These are phyloP conservation scores for Saturnispora kantuleensis DNA, from an alignment of 805 yeast species.

Conservation along the genomic window DNA sequence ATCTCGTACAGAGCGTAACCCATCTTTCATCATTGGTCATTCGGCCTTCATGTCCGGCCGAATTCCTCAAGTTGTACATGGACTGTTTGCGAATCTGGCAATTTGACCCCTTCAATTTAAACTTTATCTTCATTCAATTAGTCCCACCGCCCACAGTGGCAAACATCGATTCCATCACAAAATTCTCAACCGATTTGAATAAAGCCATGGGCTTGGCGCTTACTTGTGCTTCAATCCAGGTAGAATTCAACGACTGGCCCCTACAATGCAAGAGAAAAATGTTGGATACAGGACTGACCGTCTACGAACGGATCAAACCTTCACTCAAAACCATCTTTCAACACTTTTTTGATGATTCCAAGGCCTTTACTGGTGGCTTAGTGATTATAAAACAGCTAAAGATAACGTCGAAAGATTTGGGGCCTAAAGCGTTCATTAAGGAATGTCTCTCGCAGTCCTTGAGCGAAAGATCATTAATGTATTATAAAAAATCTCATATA, in stretches of 20 bases:
- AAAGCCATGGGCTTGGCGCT: conserved; percentile 20
- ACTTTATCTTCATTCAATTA: conserved; percentile 12
- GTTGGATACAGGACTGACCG: conserved; percentile 9
- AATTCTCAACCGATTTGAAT: conserved; percentile 4
- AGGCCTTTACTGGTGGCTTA: conserved; percentile 16
- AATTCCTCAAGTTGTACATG: conserved; percentile 19
- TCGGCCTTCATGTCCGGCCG: conserved; percentile 12
- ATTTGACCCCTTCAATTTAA: conserved; percentile 23
- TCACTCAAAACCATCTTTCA: conserved; percentile 8
- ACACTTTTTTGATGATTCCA: conserved; percentile 16
- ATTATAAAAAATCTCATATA: conserved; percentile 6
- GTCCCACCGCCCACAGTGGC: conserved; percentile 3
- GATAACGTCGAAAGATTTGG: conserved; percentile 11
- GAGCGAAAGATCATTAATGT: conserved; percentile 9
- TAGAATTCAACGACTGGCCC: conserved; percentile 23
- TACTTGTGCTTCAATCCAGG: conserved; percentile 18
- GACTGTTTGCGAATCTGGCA: conserved; percentile 25
- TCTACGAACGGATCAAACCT: conserved; percentile 12
- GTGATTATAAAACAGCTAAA: conserved; percentile 15
- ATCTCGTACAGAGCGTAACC: conserved; percentile 4
- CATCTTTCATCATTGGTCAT: conserved; percentile 13
- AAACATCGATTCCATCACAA: neutral
- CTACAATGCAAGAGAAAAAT: conserved; percentile 11
- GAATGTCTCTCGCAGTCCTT: conserved; percentile 9
- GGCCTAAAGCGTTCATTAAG: conserved; percentile 10